These are phyloP conservation scores for Wickerhamiella occidentalis DNA, from an alignment of 805 yeast species.

Conservation along the genomic window DNA sequence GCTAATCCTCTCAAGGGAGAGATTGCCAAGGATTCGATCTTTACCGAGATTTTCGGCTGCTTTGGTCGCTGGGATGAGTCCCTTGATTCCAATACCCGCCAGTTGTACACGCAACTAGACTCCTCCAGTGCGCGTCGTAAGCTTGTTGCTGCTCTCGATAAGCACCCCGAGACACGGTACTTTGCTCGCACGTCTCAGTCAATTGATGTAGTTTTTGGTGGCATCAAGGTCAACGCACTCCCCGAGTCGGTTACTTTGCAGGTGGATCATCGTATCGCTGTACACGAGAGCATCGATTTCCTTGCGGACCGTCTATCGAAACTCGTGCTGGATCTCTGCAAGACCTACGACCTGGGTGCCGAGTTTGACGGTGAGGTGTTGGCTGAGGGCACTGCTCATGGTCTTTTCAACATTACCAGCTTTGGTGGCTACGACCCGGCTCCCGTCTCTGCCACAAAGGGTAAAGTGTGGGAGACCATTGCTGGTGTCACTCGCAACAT, in stretches of 20 bases:
- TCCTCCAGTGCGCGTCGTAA: neutral
- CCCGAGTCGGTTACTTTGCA: slow-evolving; percentile 46
- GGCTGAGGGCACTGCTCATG: slow-evolving; percentile 6
- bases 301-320: slow-evolving; percentile 31
- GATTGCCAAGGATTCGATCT: slow-evolving; percentile 46
- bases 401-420: slow-evolving; percentile 7
- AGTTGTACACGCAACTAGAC: slow-evolving; percentile 2
- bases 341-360: slow-evolving; percentile 36
- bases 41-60: slow-evolving; percentile 47
- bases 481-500: slow-evolving; percentile 51
- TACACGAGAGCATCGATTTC: slow-evolving; percentile 41
- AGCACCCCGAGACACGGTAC: slow-evolving; percentile 23
- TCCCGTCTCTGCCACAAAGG: slow-evolving; percentile 32
- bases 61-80: slow-evolving; percentile 30
- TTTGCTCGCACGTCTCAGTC: slow-evolving; percentile 49
- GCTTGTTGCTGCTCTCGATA: slow-evolving; percentile 14
- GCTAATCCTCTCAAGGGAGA: slow-evolving; percentile 40
- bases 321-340: slow-evolving; percentile 33
- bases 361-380: slow-evolving; percentile 3
- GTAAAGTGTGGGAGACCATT: slow-evolving; percentile 37
- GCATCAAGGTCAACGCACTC: slow-evolving; percentile 59
- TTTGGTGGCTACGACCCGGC: slow-evolving; percentile 35
- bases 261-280: slow-evolving; percentile 49
- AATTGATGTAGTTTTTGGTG: slow-evolving; percentile 50
- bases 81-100: neutral